These are phyloP conservation scores for Aspergillus carbonarius DNA, from an alignment of 2,329 filamentous ascomycete species.

Conservation along the genomic window DNA sequence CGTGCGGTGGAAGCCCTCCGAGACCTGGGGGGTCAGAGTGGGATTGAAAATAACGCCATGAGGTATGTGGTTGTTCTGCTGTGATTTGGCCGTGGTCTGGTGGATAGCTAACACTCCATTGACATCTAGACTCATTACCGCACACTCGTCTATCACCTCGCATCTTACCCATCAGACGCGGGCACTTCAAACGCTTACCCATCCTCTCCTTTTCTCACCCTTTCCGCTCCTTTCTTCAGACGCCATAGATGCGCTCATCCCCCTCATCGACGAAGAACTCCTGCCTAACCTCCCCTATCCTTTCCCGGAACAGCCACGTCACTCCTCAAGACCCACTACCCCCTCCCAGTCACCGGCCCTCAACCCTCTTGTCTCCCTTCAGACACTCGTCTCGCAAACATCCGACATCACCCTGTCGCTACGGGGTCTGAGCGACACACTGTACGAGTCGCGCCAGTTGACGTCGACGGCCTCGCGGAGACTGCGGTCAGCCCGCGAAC, in stretches of 20 bases:
- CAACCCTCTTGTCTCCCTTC: constrained; percentile 63
- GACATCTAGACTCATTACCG: constrained; percentile 53
- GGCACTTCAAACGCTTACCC: constrained; percentile 57
- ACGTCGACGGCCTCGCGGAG: constrained; percentile 77
- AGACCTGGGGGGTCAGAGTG: constrained; percentile 56
- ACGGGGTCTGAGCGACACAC: constrained; percentile 81
- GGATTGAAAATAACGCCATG: constrained; percentile 57
- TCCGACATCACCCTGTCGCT: constrained; percentile 75
- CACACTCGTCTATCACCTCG: constrained; percentile 58
- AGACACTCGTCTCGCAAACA: constrained; percentile 68
- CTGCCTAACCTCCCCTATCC: constrained; percentile 52
- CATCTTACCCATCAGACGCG: constrained; percentile 63
- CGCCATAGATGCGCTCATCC: constrained; percentile 57
- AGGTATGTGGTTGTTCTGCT: constrained; percentile 41
- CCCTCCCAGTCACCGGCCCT: constrained; percentile 30
- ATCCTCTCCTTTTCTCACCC: constrained; percentile 58
- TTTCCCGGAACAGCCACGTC: constrained; percentile 31
- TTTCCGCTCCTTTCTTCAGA: constrained; percentile 54
- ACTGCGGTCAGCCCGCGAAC: constrained; percentile 76
- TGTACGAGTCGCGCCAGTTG: constrained; percentile 91
- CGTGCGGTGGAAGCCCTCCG: constrained; percentile 53
- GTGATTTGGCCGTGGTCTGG: not conserved
- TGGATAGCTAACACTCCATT: constrained; percentile 7
- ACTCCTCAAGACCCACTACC: constrained; percentile 29
- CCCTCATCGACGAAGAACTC: constrained; percentile 55